Evolutionary conservation across 148 eudicot species (phyloP), one percentile per base, ranked within the genome.

Genomic region (Vaccinium darrowii): DNA sequence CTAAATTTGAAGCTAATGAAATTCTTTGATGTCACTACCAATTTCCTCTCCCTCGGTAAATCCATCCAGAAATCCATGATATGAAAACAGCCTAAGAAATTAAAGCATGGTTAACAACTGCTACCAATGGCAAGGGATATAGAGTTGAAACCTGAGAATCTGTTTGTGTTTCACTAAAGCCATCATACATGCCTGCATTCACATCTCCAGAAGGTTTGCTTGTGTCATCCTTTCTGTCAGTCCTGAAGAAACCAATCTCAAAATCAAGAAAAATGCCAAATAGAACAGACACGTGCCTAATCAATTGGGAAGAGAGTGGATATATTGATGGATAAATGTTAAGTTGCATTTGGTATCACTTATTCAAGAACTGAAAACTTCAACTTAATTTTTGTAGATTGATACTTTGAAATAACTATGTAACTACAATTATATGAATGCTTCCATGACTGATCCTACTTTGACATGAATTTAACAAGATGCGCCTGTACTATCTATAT

Each of bases 141-240:
- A 82, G 82, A 87, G 83, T 53, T 79, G 57, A 81, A 87, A 97
- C 99, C 99, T 96, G 99, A 87, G 99, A 94, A 30, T 97, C 99
- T 47, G 99, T 96, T 86, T 97, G 99, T 49, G 99, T 94, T 90
- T 97, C 98, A 86, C 94, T 97, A 85, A 97, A 97, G 69, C 91
- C 91, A 80, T 93, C 97, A 83, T 91, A 92, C 82, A 82, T 71
- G 86, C 90, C 88, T 49, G 88, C 76, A 65, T 80, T 91, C 84
- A 57, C 87, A 79, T 89, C 93, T 87, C 83, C 83, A 80, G 91
- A 80, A 63, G 90, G 87, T 33, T 81, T 81, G 67, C 80, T 51
- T 50, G 43, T 87, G 39, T 90, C 92, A 8, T 87, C 93, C 87
- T 86, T 91, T 84, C 88, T 89, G 78, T 87, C 98, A 78, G 84